Evolutionary conservation across 495 filamentous ascomycete genomes (phyloP), one percentile per base, ranked within the genome.

Genomic region (Penicillium paradoxum): DNA sequence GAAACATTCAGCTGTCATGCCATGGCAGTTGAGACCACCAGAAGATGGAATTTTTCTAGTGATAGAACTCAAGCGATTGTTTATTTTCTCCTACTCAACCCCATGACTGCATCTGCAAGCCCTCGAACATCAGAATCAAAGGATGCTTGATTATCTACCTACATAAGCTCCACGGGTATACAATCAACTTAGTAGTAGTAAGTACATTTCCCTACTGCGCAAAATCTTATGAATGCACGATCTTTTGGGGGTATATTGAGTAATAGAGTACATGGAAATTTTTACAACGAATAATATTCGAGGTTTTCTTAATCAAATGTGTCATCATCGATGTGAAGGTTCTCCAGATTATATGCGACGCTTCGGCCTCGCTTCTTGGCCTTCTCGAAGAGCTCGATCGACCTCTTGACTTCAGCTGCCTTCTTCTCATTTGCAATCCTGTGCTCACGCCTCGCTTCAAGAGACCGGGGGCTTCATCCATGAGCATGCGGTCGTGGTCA

Each of bases 361-460:
- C 71, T 62, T 44, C 58, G 65, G 29, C 62, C 64, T 29, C 71
- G 68, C 37, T 60, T 54, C 37, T 58, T 62, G 11, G 71, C 66
- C 43, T 69, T 72, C 41, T 71, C 57, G 25, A 77, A 62, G 39
- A 71, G 69, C 17, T 68, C 64, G 14, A 58, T 32, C 3, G 74
- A 63, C 36, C 67, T 73, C 3, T 60, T 27, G 6, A 67, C 36
- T 38, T 77, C 72, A 3, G 44, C 22, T 21, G 63, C 47, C 19
- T 64, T 68, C 46, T 57, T 68, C 21, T 75, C 70, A 32, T 60
- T 58, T 13, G 71, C 71, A 42, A 71, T 45, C 18, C 64, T 67
- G 30, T 64, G 63, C 37, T 69, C 64, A 32, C 63, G 63, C 41
- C 65, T 64, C 38, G 51, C 62, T 33, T 69, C 59, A 9, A 71